Evolutionary conservation across 768 basidiomycete species (phyloP).

Genomic region (Multifurca ochricompacta): DNA sequence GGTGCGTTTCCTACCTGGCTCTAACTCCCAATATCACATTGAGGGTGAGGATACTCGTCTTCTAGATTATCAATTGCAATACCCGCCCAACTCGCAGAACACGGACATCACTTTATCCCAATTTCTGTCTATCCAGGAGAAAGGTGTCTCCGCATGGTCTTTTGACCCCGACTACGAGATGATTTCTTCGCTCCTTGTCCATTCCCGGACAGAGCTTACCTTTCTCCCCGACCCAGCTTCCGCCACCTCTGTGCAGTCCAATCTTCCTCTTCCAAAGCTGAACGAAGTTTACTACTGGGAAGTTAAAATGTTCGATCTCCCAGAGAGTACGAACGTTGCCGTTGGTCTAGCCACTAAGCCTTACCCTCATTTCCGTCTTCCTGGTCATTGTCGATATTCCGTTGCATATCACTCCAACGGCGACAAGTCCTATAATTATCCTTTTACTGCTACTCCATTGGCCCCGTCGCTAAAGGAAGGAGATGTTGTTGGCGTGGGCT

Average conservation of each 20-base stretch:
- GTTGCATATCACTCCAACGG: slow-evolving; percentile 95
- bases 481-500: slow-evolving; percentile 92
- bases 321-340: slow-evolving; percentile 76
- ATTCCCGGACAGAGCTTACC: slow-evolving; percentile 93
- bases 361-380: slow-evolving; percentile 88
- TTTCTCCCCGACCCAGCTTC: slow-evolving; percentile 96
- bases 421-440: slow-evolving; percentile 96
- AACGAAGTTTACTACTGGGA: slow-evolving; percentile 99
- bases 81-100: slow-evolving; percentile 92
- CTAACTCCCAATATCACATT: slow-evolving; percentile 1
- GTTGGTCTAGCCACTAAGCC: slow-evolving; percentile 96
- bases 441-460: slow-evolving; percentile 80
- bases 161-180: slow-evolving; percentile 99
- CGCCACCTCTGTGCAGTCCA: slow-evolving; percentile 92
- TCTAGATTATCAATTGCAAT: slow-evolving; percentile 74
- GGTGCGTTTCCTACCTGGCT: slow-evolving; percentile 41
- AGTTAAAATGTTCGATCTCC: slow-evolving; percentile 98
- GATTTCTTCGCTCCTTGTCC: slow-evolving; percentile 85
- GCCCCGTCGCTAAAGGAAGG: slow-evolving; percentile 85
- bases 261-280: slow-evolving; percentile 91
- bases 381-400: slow-evolving; percentile 79
- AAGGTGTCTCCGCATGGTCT: slow-evolving; percentile 98
- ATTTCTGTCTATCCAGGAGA: slow-evolving; percentile 98
- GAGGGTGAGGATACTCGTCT: slow-evolving; percentile 6
- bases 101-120: slow-evolving; percentile 98